Base-by-base conservation (phyloP, 805 yeast species). In the Metschnikowia colocasiae region DNA sequence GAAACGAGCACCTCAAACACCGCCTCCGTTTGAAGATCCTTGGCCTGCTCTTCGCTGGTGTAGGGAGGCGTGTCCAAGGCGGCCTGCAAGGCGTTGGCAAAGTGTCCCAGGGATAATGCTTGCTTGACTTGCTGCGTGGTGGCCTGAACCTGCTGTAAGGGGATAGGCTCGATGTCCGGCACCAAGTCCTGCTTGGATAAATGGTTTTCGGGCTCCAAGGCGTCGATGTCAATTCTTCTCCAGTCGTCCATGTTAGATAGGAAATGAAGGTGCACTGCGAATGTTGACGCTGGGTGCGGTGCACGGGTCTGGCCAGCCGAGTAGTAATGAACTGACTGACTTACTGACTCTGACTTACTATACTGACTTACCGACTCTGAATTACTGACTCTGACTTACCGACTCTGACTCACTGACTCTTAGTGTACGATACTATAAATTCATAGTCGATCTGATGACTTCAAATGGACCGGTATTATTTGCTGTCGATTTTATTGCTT, bases 221-320 rank as follows among this genome's bases (percentile, higher is more conserved):
- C 87, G 67, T 94, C 98, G 45, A 94, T 83, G 65, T 94, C 96
- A 58, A 92, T 88, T 77, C 94, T 82, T 79, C 99, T 85, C 95
- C 95, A 87, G 62, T 85, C 90, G 51, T 79, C 83, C 81, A 81
- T 79, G 29, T 34, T 54, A 34, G 25, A 13, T 31, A 27, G 25
- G 15, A 20, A 16, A 20, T 9, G 9, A 19, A 40, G 22, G 29
- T 16, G 37, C 29, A 40, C 29, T 32, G 36, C 36, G 35, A 32
- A 15, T 16, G 23, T 42, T 40, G 26, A 18, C 9, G 31, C 31
- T 20, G 25, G 3, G 40, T 16, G 38, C 3, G 45, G 45, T 32
- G 44, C 44, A 39, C 42, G 42, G 42, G 34, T 19, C 16, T 20
- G 23, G 2, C 22, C 19, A 13, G 15, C 38, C 32, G 6, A 13